Evolutionary conservation across 805 yeast species (phyloP), one percentile per base, ranked within the genome.

Genomic region (Jamesozyma piceae): DNA sequence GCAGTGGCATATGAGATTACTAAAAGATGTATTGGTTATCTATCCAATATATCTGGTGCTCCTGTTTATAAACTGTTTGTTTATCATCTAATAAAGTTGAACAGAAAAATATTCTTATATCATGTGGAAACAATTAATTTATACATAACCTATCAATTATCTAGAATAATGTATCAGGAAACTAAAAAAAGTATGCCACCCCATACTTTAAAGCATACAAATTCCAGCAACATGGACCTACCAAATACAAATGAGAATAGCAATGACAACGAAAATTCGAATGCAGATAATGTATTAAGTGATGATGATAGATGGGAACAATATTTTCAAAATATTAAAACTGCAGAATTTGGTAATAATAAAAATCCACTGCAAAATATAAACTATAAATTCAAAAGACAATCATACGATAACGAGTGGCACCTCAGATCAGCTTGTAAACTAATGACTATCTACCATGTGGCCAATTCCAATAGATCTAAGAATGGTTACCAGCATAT

Each of bases 401-500:
- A 41, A 56, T 56, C 56, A 21, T 89, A 89, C 58, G 80, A 84
- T 0, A 72, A 74, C 46, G 88, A 85, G 54, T 90, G 96, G 95
- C 88, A 82, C 49, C 65, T 89, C 28, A 67, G 72, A 41, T 71
- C 86, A 0, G 86, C 88, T 0, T 78, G 83, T 1, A 66, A 74
- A 22, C 65, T 80, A 1, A 62, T 83, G 50, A 70, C 77, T 0
- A 55, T 77, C 14, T 71, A 82, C 22, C 74, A 74, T 53, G 62
- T 64, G 35, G 81, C 85, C 1, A 81, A 80, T 35, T 29, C 41
- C 1, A 48, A 42, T 17, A 46, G 58, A 30, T 37, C 32, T 2
- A 34, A 21, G 3, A 18, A 30, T 9, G 13, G 17, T 13, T 15
- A 24, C 8, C 8, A n/a, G 10, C 21, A 27, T 26, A 61, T 68